phyloP scores from a whole-genome alignment of 106 monocot genomes.

The Chionographis japonica region DNA sequence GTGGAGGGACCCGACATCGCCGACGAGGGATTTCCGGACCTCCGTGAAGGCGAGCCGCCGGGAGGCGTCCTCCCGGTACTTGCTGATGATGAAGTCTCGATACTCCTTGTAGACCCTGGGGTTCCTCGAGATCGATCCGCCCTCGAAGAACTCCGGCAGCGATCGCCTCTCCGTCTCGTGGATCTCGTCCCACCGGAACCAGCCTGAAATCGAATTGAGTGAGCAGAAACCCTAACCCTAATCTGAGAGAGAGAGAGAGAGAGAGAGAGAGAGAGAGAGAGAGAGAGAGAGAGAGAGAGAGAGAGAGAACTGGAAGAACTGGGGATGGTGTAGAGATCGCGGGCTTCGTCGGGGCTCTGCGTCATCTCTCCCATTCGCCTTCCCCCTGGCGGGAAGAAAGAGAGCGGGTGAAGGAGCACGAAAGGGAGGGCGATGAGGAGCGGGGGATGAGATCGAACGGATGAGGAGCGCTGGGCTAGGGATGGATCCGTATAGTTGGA shows the following conservation, averaged over 20 bases:
- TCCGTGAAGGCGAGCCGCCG: conserved; percentile 73
- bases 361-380: conserved; percentile 17
- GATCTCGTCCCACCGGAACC: conserved; percentile 92
- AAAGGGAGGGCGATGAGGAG: neutral
- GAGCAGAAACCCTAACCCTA: conserved; percentile 15
- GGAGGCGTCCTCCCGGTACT: conserved; percentile 71
- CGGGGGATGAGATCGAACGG: conserved; percentile 1
- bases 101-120: conserved; percentile 92
- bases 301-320: conserved; percentile 44
- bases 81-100: conserved; percentile 92
- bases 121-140: conserved; percentile 48
- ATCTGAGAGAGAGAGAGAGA: neutral
- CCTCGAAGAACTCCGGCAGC: conserved; percentile 83
- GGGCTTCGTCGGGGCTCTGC: conserved; percentile 22
- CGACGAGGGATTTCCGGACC: conserved; percentile 64
- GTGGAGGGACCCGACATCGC: conserved; percentile 54
- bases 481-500: neutral
- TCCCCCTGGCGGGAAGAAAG: conserved; percentile 24
- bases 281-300: neutral
- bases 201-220: conserved; percentile 33
- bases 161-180: conserved; percentile 67
- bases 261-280: neutral
- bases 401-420: conserved; percentile 3
- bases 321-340: conserved; percentile 86
- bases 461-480: no score